Evolutionary conservation across 208 protist species (phyloP).

Genomic region (Porcisia deanei): DNA sequence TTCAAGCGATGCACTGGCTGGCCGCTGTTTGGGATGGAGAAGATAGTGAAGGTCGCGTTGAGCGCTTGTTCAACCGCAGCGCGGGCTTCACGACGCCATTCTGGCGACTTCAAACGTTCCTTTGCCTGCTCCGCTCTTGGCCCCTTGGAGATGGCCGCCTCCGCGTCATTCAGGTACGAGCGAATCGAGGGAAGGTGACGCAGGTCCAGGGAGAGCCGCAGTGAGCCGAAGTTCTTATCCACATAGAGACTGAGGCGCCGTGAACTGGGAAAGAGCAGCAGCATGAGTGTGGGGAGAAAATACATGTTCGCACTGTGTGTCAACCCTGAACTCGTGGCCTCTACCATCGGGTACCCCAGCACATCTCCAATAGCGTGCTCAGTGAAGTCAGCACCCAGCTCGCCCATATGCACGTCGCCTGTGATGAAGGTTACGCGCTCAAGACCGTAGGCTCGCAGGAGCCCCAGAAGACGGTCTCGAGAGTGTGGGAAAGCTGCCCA

Average conservation of each 20-base stretch:
- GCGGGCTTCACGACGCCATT: slow-evolving; percentile 17
- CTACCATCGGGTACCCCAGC: slow-evolving; percentile 73
- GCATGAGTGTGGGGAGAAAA: slow-evolving; percentile 41
- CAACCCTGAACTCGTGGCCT: slow-evolving; percentile 81
- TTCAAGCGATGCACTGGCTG: slow-evolving; percentile 45
- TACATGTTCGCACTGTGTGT: slow-evolving; percentile 75
- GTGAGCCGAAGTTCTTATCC: slow-evolving; percentile 69
- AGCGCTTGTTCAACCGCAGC: slow-evolving; percentile 39
- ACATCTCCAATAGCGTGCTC: slow-evolving; percentile 26
- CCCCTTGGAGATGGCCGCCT: neutral
- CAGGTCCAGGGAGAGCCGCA: slow-evolving; percentile 43
- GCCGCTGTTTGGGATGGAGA: slow-evolving; percentile 44
- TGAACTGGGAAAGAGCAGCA: slow-evolving; percentile 42
- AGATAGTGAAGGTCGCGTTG: slow-evolving; percentile 67
- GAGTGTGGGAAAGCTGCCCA: slow-evolving; percentile 71
- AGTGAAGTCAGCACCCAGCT: slow-evolving; percentile 67
- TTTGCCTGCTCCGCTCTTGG: neutral
- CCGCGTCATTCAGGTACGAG: slow-evolving; percentile 11
- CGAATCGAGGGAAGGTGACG: slow-evolving; percentile 15
- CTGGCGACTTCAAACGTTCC: neutral
- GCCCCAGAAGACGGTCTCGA: slow-evolving; percentile 53
- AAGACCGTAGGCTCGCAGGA: slow-evolving; percentile 42
- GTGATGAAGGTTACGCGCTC: slow-evolving; percentile 79
- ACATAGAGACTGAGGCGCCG: slow-evolving; percentile 64
- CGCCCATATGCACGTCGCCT: slow-evolving; percentile 87